Evolutionary conservation across 2,329 filamentous ascomycete species (phyloP).

Genomic region (Ceratocystis albifundus): DNA sequence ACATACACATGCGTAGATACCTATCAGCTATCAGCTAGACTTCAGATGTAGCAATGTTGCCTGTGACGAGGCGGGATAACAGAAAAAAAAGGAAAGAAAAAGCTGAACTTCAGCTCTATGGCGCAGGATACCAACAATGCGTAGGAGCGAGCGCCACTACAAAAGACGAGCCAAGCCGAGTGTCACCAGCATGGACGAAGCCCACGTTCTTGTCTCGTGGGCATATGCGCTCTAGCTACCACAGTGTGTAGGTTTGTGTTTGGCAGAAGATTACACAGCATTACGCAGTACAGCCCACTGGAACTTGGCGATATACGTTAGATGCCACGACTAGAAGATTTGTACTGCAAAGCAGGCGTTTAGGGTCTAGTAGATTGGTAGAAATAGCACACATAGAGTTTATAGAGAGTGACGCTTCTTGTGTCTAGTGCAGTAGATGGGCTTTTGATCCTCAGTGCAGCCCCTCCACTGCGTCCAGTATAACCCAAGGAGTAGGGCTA

Average conservation of each 20-base stretch:
- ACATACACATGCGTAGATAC: too few species aligned
- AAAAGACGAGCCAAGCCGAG: not conserved
- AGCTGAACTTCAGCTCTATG: constrained; percentile 2
- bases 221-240: not conserved
- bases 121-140: not conserved
- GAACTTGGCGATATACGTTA: too few species aligned
- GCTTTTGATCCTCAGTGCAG: too few species aligned
- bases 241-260: not conserved
- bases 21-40: not conserved
- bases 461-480: too few species aligned
- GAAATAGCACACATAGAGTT: too few species aligned
- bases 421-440: too few species aligned
- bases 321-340: too few species aligned
- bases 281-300: too few species aligned
- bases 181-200: not conserved
- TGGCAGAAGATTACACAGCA: not conserved
- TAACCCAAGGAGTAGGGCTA: too few species aligned
- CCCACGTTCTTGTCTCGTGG: not conserved
- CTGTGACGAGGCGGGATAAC: not conserved
- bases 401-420: too few species aligned
- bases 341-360: too few species aligned
- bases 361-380: too few species aligned
- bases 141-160: not conserved
- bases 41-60: not conserved
- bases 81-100: not conserved